Evolutionary conservation across 306 rosid genomes (phyloP), one percentile per base, ranked within the genome.

Genomic region (Dryas alaskensis): DNA sequence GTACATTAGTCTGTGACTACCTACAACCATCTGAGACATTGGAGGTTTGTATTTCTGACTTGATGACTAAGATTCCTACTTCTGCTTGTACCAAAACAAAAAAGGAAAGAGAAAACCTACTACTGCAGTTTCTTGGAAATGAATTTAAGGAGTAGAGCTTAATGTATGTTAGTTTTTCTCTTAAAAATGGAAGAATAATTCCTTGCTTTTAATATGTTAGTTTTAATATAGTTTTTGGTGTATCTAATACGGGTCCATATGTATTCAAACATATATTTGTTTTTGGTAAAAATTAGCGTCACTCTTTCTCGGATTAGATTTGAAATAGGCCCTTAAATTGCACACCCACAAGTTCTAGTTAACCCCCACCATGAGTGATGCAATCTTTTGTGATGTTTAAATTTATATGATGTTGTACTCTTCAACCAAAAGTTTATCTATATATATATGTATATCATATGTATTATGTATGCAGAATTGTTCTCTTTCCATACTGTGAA

Each of bases 1-100:
- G 86, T 62, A 70, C 76, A 19, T 82, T 78, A 76, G 86, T 88
- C 48, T 93, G 97, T 68, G 98, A 94, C 87, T 89, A 94, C 82
- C 76, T 94, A 79, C 97, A 89, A 76, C 86, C 96, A 72, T 89
- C 92, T 16, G 97, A 94, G 79, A 83, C 94, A 8, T 74, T 86
- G 52, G 95, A 88, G 97, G 98, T 94, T 74, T 49, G 92, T 80
- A 52, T 44, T 73, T 77, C 13, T 62, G 14, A 43, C 4, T 25
- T 57, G 43, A 40, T 17, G 31, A 16, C 69, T 52, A 14, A 52
- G 57, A 14, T 14, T 52, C 17, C 8, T 45, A 44, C 42, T 65
- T 12, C 71, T 45, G 27, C 37, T 45, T 60, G 37, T 37, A 31
- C 44, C 17, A 60, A 5, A 37, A 39, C 13, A 7, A 39, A 47